Evolutionary conservation across 2,329 filamentous ascomycete genomes (phyloP).

Genomic region (Nakataea oryzae): DNA sequence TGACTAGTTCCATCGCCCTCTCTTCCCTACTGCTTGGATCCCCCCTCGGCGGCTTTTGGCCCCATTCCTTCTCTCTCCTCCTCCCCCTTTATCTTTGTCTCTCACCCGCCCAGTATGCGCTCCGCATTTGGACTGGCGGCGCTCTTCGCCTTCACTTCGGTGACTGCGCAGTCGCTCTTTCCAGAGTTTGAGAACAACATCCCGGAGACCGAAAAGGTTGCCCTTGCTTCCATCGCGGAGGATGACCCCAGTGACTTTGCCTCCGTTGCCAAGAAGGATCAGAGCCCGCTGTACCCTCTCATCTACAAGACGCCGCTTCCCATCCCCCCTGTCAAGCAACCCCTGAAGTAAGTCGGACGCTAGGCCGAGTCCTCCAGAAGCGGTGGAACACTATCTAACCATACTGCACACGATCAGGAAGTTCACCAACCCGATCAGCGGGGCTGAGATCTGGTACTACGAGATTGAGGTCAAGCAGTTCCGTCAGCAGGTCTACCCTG

Average conservation of each 20-base stretch:
- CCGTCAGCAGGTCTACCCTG: constrained; percentile 23
- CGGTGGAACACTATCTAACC: background rate
- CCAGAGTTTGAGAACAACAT: background rate
- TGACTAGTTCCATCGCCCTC: background rate
- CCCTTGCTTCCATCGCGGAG: background rate
- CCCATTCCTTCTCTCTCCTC: background rate
- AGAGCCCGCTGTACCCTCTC: constrained; percentile 23
- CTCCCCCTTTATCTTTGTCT: background rate
- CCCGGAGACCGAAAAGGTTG: background rate
- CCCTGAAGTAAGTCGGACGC: constrained; percentile 23
- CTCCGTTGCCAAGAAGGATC: constrained; percentile 8
- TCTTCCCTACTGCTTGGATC: background rate
- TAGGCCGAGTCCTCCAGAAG: no score
- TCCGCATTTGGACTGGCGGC: background rate
- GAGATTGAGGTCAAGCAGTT: constrained; percentile 22
- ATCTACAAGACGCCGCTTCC: constrained; percentile 30
- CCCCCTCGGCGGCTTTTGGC: background rate
- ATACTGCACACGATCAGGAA: constrained; percentile 9
- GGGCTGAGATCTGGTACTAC: constrained; percentile 23
- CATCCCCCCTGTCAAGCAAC: constrained; percentile 29
- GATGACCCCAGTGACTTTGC: constrained; percentile 9
- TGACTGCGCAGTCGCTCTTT: background rate
- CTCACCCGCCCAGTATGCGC: background rate
- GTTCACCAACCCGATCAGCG: constrained; percentile 23
- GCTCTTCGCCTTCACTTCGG: background rate